A percentile compares a stretch with the other conserved stretches of the same genome.
Evolutionary conservation across 106 monocot species (phyloP).

Genomic region (Acorus calamus): DNA sequence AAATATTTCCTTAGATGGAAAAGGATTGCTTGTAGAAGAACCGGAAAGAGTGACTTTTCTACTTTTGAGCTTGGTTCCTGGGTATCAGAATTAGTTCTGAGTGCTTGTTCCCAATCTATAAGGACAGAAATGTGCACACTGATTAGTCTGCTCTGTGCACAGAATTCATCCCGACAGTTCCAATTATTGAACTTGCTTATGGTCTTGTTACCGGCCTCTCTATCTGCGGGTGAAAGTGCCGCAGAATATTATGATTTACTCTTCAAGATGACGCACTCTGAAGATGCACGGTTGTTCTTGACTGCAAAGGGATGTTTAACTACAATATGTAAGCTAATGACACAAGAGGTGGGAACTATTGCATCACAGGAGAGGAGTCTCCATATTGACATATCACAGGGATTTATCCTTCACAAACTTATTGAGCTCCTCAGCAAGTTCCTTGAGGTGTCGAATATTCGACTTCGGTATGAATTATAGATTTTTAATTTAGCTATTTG

Average conservation of each 20-base stretch:
- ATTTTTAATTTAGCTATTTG: neutral
- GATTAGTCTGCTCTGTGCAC: conserved; percentile 66
- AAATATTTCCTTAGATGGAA: conserved; percentile 96
- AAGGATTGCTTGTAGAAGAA: conserved; percentile 44
- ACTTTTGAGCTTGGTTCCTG: conserved; percentile 86
- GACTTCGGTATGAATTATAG: conserved; percentile 46
- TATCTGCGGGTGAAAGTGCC: conserved; percentile 89
- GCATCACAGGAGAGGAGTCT: conserved; percentile 87
- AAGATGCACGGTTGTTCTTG: conserved; percentile 69
- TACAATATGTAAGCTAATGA: conserved; percentile 65
- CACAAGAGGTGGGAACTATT: conserved; percentile 62
- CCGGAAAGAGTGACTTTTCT: conserved; percentile 63
- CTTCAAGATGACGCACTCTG: conserved; percentile 70
- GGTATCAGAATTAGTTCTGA: conserved; percentile 91
- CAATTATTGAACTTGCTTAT: conserved; percentile 82
- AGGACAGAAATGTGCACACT: conserved; percentile 84
- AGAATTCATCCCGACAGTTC: conserved; percentile 57
- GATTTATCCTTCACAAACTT: conserved; percentile 96
- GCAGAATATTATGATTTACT: conserved; percentile 96
- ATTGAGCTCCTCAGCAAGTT: conserved; percentile 90
- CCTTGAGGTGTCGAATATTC: conserved; percentile 86
- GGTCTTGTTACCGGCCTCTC: conserved; percentile 56
- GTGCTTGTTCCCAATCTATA: conserved; percentile 97
- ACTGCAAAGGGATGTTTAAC: conserved; percentile 75
- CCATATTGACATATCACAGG: conserved; percentile 96